Percentiles rank a stretch among this genome's conserved stretches.
These are phyloP conservation scores for Thraustotheca clavata DNA, from an alignment of 352 stramenopile species.

Conservation along the genomic window DNA sequence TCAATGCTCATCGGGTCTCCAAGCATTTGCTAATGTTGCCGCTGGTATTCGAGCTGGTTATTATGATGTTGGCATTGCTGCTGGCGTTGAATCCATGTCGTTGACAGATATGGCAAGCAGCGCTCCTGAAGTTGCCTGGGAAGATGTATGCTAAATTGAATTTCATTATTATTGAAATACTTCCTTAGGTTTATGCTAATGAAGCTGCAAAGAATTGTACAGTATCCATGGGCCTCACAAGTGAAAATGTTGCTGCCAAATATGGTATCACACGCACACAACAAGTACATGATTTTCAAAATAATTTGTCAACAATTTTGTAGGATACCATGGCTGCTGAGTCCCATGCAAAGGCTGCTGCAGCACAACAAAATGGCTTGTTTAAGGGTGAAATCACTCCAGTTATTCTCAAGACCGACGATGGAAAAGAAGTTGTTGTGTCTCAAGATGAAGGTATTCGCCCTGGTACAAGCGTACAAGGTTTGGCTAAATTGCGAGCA, in stretches of 20 bases:
- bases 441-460: slow-evolving; percentile 67
- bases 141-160: slow-evolving; percentile 34
- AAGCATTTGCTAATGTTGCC: slow-evolving; percentile 74
- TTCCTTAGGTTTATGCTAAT: slow-evolving; percentile 22
- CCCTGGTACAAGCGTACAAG: slow-evolving; percentile 47
- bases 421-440: slow-evolving; percentile 74
- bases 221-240: slow-evolving; percentile 79
- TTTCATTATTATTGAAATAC: background rate
- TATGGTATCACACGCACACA: slow-evolving; percentile 58
- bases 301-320: background rate
- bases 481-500: slow-evolving; percentile 60
- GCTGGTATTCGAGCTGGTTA: slow-evolving; percentile 69
- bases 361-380: slow-evolving; percentile 65
- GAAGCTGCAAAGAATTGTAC: slow-evolving; percentile 76
- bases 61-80: slow-evolving; percentile 81
- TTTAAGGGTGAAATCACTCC: slow-evolving; percentile 88
- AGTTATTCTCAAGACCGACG: slow-evolving; percentile 64
- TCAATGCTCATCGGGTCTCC: slow-evolving; percentile 80
- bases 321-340: slow-evolving; percentile 61
- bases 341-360: slow-evolving; percentile 66
- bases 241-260: slow-evolving; percentile 78
- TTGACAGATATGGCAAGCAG: slow-evolving; percentile 44
- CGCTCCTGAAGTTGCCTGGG: slow-evolving; percentile 50
- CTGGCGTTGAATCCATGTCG: slow-evolving; percentile 85
- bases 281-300: slow-evolving; percentile 28